Conservation (phyloP, 306 rosid genomes). For the Medicago truncatula region DNA sequence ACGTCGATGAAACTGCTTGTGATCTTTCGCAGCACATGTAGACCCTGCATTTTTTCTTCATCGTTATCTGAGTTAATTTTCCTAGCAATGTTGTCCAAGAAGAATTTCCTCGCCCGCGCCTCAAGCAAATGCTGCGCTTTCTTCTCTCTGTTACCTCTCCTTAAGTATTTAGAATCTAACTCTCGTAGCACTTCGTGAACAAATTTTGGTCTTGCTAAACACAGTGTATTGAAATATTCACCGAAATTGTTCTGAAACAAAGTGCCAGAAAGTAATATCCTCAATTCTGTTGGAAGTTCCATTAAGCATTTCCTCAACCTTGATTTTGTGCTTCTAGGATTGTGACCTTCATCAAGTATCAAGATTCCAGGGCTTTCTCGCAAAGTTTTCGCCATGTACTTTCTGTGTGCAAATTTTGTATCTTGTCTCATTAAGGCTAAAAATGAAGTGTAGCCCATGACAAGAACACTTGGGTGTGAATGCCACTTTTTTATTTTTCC, state of each 20-base stretch:
- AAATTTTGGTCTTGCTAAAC: too few species aligned
- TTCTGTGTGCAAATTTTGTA: constrained; percentile 71
- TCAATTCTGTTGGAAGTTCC: constrained; percentile 78
- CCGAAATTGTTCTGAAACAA: constrained; percentile 93
- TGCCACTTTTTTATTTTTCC: constrained; percentile 84
- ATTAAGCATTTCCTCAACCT: constrained; percentile 81
- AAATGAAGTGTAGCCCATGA: constrained; percentile 92
- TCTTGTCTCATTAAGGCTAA: constrained; percentile 75
- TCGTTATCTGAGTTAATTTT: constrained; percentile 68
- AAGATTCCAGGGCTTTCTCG: constrained; percentile 81
- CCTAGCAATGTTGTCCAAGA: constrained; percentile 75
- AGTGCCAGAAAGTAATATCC: constrained; percentile 91
- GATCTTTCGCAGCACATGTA: constrained; percentile 69
- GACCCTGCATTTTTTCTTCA: constrained; percentile 71
- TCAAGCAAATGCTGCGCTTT: constrained; percentile 61
- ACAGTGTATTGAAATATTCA: constrained; percentile 86
- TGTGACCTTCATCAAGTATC: constrained; percentile 92
- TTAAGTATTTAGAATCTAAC: too few species aligned
- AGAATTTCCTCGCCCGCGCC: constrained; percentile 76
- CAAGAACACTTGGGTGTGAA: constrained; percentile 82
- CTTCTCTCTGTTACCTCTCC: constrained; percentile 36
- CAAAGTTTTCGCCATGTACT: constrained; percentile 78
- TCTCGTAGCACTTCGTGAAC: too few species aligned
- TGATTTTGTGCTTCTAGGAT: constrained; percentile 92
- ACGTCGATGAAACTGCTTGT: constrained; percentile 83